Evolutionary conservation across 257 asterid species (phyloP).

Genomic region (Solanum pennellii): DNA sequence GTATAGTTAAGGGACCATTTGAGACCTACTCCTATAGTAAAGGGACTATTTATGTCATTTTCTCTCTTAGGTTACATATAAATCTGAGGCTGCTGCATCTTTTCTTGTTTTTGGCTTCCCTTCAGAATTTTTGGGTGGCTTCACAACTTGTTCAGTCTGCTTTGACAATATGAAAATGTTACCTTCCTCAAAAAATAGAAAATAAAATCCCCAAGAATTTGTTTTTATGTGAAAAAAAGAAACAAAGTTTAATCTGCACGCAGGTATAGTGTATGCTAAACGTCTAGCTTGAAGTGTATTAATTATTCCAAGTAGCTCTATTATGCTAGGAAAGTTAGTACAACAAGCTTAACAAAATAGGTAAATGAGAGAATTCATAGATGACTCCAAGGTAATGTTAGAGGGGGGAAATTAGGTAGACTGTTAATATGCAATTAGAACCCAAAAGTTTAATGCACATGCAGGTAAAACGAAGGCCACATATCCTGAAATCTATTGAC

Average conservation of each 20-base stretch:
- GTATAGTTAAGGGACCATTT: no score
- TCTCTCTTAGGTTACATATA: background rate
- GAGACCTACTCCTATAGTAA: no score
- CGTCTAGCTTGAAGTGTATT: background rate
- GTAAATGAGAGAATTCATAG: background rate
- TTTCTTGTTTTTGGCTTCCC: background rate
- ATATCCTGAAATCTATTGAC: background rate
- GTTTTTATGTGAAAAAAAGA: background rate
- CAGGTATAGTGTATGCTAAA: background rate
- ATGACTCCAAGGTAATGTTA: background rate
- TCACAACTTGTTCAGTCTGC: background rate
- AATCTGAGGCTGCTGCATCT: background rate
- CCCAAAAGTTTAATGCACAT: background rate
- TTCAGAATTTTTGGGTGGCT: background rate
- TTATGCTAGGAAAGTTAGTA: background rate
- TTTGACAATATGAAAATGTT: background rate
- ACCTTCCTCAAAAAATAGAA: background rate
- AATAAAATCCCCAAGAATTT: background rate
- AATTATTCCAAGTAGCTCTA: background rate
- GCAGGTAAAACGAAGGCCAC: background rate
- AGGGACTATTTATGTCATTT: no score
- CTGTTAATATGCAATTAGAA: background rate
- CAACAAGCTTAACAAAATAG: background rate
- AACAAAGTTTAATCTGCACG: background rate
- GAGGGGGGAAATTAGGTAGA: background rate